Percentiles rank a stretch among this genome's conserved stretches.
Evolutionary conservation across 1,139 yeast genomes (phyloP).

Genomic region (Yamadazyma siamensis): DNA sequence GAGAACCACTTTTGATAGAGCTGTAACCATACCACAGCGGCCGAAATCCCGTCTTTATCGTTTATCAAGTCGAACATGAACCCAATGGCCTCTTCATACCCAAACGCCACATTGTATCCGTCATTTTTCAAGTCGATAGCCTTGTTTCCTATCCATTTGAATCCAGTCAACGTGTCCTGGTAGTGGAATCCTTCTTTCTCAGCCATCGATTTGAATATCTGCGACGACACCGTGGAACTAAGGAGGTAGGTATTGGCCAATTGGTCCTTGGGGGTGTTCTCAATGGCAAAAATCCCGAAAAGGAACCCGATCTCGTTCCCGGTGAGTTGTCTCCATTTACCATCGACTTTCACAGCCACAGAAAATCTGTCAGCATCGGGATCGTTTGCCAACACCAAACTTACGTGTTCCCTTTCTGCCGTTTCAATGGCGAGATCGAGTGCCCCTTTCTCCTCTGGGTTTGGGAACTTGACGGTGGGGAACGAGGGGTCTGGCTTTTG

Average conservation of each 20-base stretch:
- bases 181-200: conserved; percentile 55
- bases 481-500: conserved; percentile 77
- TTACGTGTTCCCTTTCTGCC: conserved; percentile 46
- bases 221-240: conserved; percentile 91
- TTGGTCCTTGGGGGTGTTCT: conserved; percentile 27
- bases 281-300: conserved; percentile 66
- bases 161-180: conserved; percentile 87
- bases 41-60: conserved; percentile 92
- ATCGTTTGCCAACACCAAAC: conserved; percentile 80
- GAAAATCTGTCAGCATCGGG: conserved; percentile 97
- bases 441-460: conserved; percentile 95
- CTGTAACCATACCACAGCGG: conserved; percentile 75
- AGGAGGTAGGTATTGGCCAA: conserved; percentile 53
- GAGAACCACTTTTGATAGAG: conserved; percentile 53
- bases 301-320: conserved; percentile 90
- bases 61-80: conserved; percentile 85
- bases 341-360: conserved; percentile 55
- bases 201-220: conserved; percentile 73
- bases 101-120: conserved; percentile 79
- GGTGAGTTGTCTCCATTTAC: conserved; percentile 72
- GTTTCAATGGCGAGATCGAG: conserved; percentile 61
- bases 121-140: conserved; percentile 67
- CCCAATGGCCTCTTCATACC: conserved; percentile 94
- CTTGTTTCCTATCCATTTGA: conserved; percentile 95
- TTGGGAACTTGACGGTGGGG: conserved; percentile 84